A percentile compares a stretch with the other conserved stretches of the same genome.
These are phyloP conservation scores for Brassica carinata DNA, from an alignment of 345 rosid genomes.

Conservation along the genomic window DNA sequence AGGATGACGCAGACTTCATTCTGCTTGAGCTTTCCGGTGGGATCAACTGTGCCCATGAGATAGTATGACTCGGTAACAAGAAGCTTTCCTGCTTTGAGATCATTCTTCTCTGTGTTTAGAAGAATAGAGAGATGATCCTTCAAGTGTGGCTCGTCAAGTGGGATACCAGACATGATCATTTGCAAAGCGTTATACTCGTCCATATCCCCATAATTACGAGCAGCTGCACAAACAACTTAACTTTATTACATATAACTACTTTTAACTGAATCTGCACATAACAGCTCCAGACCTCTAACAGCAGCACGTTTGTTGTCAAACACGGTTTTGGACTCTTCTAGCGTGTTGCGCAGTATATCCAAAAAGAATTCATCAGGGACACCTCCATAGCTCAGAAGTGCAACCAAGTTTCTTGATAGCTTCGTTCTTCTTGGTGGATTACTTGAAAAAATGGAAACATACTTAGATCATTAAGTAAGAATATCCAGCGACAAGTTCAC, in stretches of 20 bases:
- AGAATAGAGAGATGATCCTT: constrained; percentile 46
- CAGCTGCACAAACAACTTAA: constrained; percentile 44
- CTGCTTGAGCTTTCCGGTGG: constrained; percentile 59
- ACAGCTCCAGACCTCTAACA: constrained; percentile 45
- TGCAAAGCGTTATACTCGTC: constrained; percentile 47
- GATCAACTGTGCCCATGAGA: constrained; percentile 88
- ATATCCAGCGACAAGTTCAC: neutral
- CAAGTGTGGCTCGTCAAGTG: constrained; percentile 68
- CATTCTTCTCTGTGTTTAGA: constrained; percentile 49
- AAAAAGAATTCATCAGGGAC: constrained; percentile 63
- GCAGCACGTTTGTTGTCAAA: constrained; percentile 54
- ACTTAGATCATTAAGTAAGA: neutral
- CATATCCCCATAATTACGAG: constrained; percentile 51
- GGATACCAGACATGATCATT: constrained; percentile 74
- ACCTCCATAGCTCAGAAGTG: constrained; percentile 58
- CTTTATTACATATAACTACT: neutral
- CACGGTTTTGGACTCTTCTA: constrained; percentile 53
- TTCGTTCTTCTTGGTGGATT: neutral
- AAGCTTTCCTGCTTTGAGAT: constrained; percentile 61
- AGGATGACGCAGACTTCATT: constrained; percentile 81
- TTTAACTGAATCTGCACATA: neutral
- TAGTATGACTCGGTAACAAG: constrained; percentile 68
- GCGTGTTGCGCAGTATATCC: constrained; percentile 48
- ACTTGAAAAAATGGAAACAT: neutral
- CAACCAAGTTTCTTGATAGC: neutral